These are phyloP conservation scores for Staphylotrichum longicolle DNA, from an alignment of 495 filamentous ascomycete genomes.

Conservation along the genomic window DNA sequence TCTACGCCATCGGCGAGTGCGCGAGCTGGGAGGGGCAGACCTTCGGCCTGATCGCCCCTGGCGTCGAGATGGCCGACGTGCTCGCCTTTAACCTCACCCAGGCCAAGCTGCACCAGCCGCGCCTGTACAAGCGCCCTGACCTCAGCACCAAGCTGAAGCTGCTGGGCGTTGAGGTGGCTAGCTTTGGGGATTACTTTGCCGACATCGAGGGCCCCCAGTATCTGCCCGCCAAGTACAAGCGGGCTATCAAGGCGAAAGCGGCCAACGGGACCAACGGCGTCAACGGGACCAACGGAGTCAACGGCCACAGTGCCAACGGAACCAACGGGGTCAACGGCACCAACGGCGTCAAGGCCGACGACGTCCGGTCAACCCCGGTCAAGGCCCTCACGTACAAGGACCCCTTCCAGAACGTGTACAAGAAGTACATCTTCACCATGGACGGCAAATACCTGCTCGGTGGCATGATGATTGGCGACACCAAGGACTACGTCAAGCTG, in stretches of 20 bases:
- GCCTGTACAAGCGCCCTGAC: constrained; percentile 79
- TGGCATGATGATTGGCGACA: constrained; percentile 99
- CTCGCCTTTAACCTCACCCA: constrained; percentile 93
- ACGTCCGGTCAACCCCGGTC: constrained; percentile 57
- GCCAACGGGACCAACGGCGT: constrained; percentile 47
- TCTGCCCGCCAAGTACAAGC: constrained; percentile 55
- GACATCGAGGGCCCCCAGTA: constrained; percentile 83
- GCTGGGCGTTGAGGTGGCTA: constrained; percentile 89
- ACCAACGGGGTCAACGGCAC: constrained; percentile 46
- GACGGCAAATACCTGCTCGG: constrained; percentile 93
- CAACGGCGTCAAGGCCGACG: constrained; percentile 37
- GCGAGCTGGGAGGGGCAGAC: constrained; percentile 93
- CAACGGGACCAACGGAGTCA: constrained; percentile 36
- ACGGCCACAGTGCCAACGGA: constrained; percentile 39
- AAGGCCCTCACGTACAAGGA: constrained; percentile 92
- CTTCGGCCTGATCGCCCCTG: constrained; percentile 90
- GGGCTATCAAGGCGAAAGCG: constrained; percentile 41
- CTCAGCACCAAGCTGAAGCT: constrained; percentile 94
- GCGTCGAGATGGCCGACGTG: constrained; percentile 95
- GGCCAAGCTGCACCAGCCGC: constrained; percentile 64
- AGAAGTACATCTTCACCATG: constrained; percentile 91
- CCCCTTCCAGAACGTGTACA: constrained; percentile 91
- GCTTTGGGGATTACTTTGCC: constrained; percentile 95
- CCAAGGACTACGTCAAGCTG: constrained; percentile 88
- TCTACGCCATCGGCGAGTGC: constrained; percentile 94